Percentiles rank a stretch among this genome's conserved stretches.
These are phyloP conservation scores for Hanseniaspora vineae DNA, from an alignment of 805 yeast genomes.

Conservation along the genomic window DNA sequence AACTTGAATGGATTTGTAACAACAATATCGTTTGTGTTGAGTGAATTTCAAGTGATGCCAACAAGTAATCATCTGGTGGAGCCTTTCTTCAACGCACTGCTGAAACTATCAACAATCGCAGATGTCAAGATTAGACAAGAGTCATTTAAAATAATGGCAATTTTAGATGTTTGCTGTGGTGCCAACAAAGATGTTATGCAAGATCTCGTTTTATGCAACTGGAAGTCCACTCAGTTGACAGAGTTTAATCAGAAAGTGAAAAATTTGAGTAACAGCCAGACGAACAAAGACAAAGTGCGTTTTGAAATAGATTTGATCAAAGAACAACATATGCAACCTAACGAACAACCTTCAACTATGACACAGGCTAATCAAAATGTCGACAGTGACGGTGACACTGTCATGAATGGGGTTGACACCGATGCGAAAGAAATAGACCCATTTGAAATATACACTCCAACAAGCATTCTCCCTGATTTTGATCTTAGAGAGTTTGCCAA, in stretches of 20 bases:
- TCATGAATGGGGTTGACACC: slow-evolving; percentile 11
- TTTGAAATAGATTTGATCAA: slow-evolving; percentile 33
- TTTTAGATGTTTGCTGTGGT: slow-evolving; percentile 65
- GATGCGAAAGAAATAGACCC: slow-evolving; percentile 35
- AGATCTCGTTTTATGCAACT: slow-evolving; percentile 44
- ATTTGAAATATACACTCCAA: slow-evolving; percentile 34
- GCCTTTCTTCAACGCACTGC: slow-evolving; percentile 43
- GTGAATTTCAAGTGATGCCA: slow-evolving; percentile 10
- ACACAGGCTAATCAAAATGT: slow-evolving; percentile 4
- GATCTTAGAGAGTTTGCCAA: slow-evolving; percentile 38
- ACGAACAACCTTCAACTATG: not conserved
- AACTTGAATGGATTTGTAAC: slow-evolving; percentile 1
- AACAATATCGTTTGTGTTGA: slow-evolving; percentile 24
- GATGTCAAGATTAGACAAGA: slow-evolving; percentile 79
- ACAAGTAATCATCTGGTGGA: slow-evolving; percentile 7
- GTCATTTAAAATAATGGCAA: slow-evolving; percentile 55
- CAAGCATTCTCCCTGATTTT: not conserved
- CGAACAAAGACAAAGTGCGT: slow-evolving; percentile 32
- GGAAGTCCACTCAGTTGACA: slow-evolving; percentile 87
- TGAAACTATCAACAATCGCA: slow-evolving; percentile 69
- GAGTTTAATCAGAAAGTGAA: slow-evolving; percentile 47
- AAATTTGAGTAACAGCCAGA: slow-evolving; percentile 25
- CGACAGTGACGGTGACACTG: slow-evolving; percentile 29
- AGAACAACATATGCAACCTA: not conserved
- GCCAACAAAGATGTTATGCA: slow-evolving; percentile 33